Evolutionary conservation across 805 yeast genomes (phyloP).

Genomic region (Torulaspora franciscae): DNA sequence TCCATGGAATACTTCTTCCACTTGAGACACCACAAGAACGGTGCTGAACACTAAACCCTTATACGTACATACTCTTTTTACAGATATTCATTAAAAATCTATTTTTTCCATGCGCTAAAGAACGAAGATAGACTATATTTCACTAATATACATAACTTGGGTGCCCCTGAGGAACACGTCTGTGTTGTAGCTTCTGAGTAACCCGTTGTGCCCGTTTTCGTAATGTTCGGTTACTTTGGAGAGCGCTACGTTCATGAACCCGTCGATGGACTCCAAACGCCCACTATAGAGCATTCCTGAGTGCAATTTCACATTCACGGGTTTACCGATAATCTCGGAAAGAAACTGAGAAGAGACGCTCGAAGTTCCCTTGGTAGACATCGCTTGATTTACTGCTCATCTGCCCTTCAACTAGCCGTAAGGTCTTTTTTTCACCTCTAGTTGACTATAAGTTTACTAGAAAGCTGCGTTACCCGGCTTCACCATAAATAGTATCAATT

Average conservation of each 20-base stretch:
- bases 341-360: conserved; percentile 72
- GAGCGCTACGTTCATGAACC: conserved; percentile 91
- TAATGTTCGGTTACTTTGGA: conserved; percentile 64
- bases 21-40: conserved; percentile 55
- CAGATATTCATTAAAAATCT: conserved; percentile 11
- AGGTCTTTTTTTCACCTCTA: not conserved
- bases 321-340: conserved; percentile 69
- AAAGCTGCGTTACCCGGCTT: not conserved
- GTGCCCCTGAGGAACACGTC: conserved; percentile 38
- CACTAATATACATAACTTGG: conserved; percentile 37
- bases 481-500: not conserved
- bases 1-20: conserved; percentile 91
- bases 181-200: conserved; percentile 29
- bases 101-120: not conserved
- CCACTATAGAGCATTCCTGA: conserved; percentile 86
- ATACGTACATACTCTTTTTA: conserved; percentile 4
- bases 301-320: conserved; percentile 76
- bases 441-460: not conserved
- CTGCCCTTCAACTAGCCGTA: not conserved
- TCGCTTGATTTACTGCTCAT: not conserved
- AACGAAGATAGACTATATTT: conserved; percentile 15
- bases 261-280: conserved; percentile 81
- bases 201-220: conserved; percentile 31
- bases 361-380: conserved; percentile 8
- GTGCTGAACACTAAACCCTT: conserved; percentile 38